A percentile compares a stretch with the other conserved stretches of the same genome.
These are phyloP conservation scores for Chrysosporium keratinophilum DNA, from an alignment of 2,329 filamentous ascomycete genomes.

Conservation along the genomic window DNA sequence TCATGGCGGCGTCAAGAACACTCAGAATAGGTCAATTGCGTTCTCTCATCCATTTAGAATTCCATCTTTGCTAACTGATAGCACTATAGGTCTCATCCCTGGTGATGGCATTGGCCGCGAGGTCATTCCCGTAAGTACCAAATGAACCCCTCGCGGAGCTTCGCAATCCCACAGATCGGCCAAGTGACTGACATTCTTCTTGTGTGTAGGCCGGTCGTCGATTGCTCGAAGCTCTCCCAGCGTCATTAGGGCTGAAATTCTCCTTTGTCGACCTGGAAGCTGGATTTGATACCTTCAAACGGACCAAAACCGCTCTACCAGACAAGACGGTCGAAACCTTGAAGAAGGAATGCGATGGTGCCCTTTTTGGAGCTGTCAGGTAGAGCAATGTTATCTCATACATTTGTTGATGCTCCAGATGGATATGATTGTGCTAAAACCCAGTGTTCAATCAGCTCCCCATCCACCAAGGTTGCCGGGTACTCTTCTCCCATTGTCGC, in stretches of 20 bases:
- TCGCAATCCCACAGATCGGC: not conserved
- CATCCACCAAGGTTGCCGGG: slow-evolving; percentile 77
- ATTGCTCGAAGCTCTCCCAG: slow-evolving; percentile 81
- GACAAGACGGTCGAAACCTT: slow-evolving; percentile 85
- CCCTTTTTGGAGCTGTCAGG: slow-evolving; percentile 89
- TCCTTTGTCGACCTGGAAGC: slow-evolving; percentile 87
- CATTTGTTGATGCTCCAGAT: too few relatives aligned
- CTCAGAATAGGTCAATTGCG: slow-evolving; percentile 54
- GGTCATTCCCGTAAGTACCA: slow-evolving; percentile 64
- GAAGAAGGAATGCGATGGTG: slow-evolving; percentile 84
- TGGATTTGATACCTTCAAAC: slow-evolving; percentile 86
- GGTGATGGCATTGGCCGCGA: slow-evolving; percentile 98
- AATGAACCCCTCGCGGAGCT: not conserved
- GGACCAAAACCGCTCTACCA: slow-evolving; percentile 77
- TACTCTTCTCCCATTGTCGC: slow-evolving; percentile 97
- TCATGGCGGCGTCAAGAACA: slow-evolving; percentile 51
- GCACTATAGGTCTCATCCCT: slow-evolving; percentile 69
- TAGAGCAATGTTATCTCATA: slow-evolving; percentile 20
- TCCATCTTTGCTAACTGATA: slow-evolving; percentile 5
- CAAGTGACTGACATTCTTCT: slow-evolving; percentile 1
- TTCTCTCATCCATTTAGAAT: not conserved
- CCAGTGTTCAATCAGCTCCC: slow-evolving; percentile 48
- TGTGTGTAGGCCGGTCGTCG: slow-evolving; percentile 58
- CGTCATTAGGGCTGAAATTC: slow-evolving; percentile 87
- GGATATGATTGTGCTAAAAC: too few relatives aligned